These are phyloP conservation scores for Sclerotinia trifoliorum DNA, from an alignment of 2,329 filamentous ascomycete genomes.

Conservation along the genomic window DNA sequence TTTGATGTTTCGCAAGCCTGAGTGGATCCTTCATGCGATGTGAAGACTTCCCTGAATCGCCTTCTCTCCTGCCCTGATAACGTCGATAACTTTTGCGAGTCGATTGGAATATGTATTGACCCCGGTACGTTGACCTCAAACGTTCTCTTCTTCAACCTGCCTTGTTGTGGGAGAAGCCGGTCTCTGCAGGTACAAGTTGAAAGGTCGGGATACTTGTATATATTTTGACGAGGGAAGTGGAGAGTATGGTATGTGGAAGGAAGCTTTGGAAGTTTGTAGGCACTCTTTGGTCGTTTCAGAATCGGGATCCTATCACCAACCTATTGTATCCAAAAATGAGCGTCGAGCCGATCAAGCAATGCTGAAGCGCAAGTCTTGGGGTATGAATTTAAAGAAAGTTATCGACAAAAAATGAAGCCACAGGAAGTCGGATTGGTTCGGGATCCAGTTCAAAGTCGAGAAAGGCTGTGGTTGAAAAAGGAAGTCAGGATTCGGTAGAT, in stretches of 20 bases:
- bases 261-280: slow-evolving; percentile 26
- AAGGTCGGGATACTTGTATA: slow-evolving; percentile 17
- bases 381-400: slow-evolving; percentile 17
- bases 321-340: slow-evolving; percentile 24
- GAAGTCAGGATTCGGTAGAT: slow-evolving; percentile 4
- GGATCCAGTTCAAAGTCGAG: background rate
- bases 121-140: slow-evolving; percentile 9
- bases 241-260: background rate
- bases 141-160: slow-evolving; percentile 10
- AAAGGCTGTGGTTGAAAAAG: slow-evolving; percentile 6
- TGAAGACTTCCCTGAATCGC: slow-evolving; percentile 24
- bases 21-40: slow-evolving; percentile 35
- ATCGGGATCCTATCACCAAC: slow-evolving; percentile 21
- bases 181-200: slow-evolving; percentile 8
- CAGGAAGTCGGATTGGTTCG: background rate
- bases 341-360: slow-evolving; percentile 36
- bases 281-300: slow-evolving; percentile 30
- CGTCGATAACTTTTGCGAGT: slow-evolving; percentile 6
- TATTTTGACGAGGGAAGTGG: background rate
- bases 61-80: slow-evolving; percentile 21
- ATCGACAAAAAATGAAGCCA: slow-evolving; percentile 11
- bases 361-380: slow-evolving; percentile 27
- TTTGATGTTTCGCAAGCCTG: slow-evolving; percentile 38
- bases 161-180: slow-evolving; percentile 14
- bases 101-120: slow-evolving; percentile 12